phyloP scores from a whole-genome alignment of 2,329 filamentous ascomycete genomes.

The Claviceps pazoutovae region DNA sequence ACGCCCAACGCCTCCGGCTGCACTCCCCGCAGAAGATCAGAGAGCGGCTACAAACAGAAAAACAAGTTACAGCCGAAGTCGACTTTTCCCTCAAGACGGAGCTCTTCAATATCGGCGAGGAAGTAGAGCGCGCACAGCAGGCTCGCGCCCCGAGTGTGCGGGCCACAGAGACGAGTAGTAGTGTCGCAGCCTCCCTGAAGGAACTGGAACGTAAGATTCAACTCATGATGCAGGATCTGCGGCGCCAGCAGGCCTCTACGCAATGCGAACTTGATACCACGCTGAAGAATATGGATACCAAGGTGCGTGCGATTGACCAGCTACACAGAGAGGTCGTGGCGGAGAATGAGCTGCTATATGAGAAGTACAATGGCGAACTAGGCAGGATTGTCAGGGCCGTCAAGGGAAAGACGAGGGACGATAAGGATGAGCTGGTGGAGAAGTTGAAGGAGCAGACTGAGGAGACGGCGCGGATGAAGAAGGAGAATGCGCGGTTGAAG shows the following conservation, averaged over 20 bases:
- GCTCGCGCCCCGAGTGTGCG: constrained; percentile 10
- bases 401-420: constrained; percentile 57
- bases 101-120: constrained; percentile 64
- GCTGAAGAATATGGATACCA: constrained; percentile 60
- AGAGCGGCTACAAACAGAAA: constrained; percentile 74
- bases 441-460: constrained; percentile 62
- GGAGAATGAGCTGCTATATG: constrained; percentile 87
- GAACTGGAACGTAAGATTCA: constrained; percentile 56
- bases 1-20: constrained; percentile 44
- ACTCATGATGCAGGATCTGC: constrained; percentile 42
- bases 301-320: constrained; percentile 72
- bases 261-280: constrained; percentile 58
- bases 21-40: constrained; percentile 64
- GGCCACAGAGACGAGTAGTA: constrained; percentile 13
- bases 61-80: constrained; percentile 55
- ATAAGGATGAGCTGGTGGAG: constrained; percentile 62
- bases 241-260: constrained; percentile 46
- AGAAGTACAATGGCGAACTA: constrained; percentile 83
- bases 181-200: constrained; percentile 37
- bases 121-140: constrained; percentile 50
- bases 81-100: constrained; percentile 61
- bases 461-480: constrained; percentile 63
- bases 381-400: constrained; percentile 68
- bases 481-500: constrained; percentile 73
- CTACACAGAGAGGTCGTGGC: constrained; percentile 76